phyloP scores from a whole-genome alignment of 352 stramenopile species.

The Aphanomyces euteiches region DNA sequence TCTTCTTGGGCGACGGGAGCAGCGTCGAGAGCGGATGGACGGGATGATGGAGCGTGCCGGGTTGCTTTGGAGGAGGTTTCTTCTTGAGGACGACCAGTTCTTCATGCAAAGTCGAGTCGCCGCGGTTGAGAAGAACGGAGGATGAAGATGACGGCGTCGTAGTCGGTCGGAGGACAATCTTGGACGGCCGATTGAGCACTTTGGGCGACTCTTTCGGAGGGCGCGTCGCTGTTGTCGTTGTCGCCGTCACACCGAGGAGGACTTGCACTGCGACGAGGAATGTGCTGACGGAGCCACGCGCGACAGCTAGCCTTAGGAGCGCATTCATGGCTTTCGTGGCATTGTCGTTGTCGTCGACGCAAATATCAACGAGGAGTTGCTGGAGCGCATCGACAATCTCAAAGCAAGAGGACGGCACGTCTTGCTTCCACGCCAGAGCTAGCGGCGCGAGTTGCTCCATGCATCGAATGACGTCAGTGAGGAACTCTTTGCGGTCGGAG shows the following conservation, averaged over 20 bases:
- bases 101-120: slow-evolving; percentile 34
- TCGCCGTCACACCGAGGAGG: slow-evolving; percentile 40
- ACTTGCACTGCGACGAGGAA: slow-evolving; percentile 56
- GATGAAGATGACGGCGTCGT: background rate
- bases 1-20: background rate
- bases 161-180: background rate
- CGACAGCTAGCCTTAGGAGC: slow-evolving; percentile 52
- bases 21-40: background rate
- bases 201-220: background rate
- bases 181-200: background rate
- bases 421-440: slow-evolving; percentile 34
- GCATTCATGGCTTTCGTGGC: slow-evolving; percentile 52
- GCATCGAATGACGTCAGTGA: slow-evolving; percentile 47
- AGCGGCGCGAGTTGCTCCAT: slow-evolving; percentile 41
- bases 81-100: slow-evolving; percentile 15
- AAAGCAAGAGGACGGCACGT: slow-evolving; percentile 11
- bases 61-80: slow-evolving; percentile 12
- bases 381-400: slow-evolving; percentile 43
- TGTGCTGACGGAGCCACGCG: slow-evolving; percentile 47
- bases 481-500: slow-evolving; percentile 37
- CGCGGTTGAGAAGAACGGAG: slow-evolving; percentile 14
- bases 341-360: slow-evolving; percentile 34
- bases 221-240: background rate
- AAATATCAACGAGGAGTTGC: slow-evolving; percentile 46
- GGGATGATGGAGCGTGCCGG: slow-evolving; percentile 19